Evolutionary conservation across 2,329 filamentous ascomycete species (phyloP), one percentile per base, ranked within the genome.

Genomic region (Cladophialophora chaetospira): DNA sequence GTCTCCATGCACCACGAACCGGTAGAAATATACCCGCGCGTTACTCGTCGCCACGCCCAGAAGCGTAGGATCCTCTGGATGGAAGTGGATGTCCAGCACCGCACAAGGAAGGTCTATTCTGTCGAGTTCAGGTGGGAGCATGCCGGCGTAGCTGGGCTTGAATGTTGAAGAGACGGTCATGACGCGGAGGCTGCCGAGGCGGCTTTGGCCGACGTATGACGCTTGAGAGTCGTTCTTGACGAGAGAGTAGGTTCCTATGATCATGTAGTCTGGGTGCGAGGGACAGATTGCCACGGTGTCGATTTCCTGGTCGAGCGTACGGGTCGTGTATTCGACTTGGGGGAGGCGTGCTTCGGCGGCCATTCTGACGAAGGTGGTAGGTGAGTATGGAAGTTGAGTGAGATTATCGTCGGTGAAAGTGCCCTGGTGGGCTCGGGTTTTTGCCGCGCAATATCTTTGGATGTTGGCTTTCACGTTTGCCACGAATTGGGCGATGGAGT

Each of bases 71-170:
- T 77, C 70, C 49, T 73, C 68, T 1, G 82, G 83, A 58, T 87
- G 84, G 71, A 97, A 97, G 65, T 92, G 89, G 26, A 97, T 77
- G 69, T 97, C 92, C 51, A 97, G 81, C 25, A 97, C 81, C 4
- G 90, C 92, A 50, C 86, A 90, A 19, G 57, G 43, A 28, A 66
- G 58, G n/a, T 52, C 53, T 5, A 65, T 28, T 15, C 79, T 53
- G 26, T 60, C 58, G 40, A 64, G 53, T 5, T 47, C 47, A 9
- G 62, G 62, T 1, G 51, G 44, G 2, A 56, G 55, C 62, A 63
- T 53, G 52, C 58, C 51, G 10, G 36, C 47, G 17, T 58, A 60
- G 46, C n/a, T 49, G 6, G 55, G 57, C 25, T 35, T 38, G 38
- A 54, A 60, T 5, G 35, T 36, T 19, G 48, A 21, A 2, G 44